Conservation (phyloP, 768 basidiomycete genomes). For the Suillus clintonianus region DNA sequence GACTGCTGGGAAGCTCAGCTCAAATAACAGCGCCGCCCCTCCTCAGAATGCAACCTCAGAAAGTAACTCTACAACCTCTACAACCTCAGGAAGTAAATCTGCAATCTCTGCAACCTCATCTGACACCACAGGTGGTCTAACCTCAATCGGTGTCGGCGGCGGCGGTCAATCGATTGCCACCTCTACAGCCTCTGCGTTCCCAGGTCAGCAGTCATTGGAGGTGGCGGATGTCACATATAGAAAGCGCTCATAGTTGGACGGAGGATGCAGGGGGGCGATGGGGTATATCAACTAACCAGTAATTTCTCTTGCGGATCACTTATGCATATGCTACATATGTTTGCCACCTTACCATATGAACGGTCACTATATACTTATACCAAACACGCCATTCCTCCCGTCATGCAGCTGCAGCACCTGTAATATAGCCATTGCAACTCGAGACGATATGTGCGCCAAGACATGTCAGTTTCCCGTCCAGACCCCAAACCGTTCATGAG, state of each 20-base stretch:
- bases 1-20: conserved; percentile 31
- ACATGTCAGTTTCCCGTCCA: not conserved
- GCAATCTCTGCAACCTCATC: no score
- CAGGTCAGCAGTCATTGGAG: no score
- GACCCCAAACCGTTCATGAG: conserved; percentile 34
- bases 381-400: not conserved
- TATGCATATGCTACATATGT: not conserved
- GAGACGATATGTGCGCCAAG: no score
- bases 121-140: no score
- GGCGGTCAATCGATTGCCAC: no score
- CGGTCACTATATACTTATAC: not conserved
- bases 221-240: not conserved
- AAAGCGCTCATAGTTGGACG: not conserved
- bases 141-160: no score
- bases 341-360: not conserved
- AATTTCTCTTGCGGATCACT: not conserved
- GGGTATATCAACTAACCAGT: not conserved
- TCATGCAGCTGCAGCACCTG: not conserved
- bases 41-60: not conserved
- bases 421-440: not conserved
- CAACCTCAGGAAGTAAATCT: no score
- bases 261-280: not conserved
- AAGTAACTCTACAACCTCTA: not conserved
- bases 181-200: no score
- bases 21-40: not conserved